Evolutionary conservation across 2,329 filamentous ascomycete species (phyloP).

Genomic region (Cladosporium sp.): DNA sequence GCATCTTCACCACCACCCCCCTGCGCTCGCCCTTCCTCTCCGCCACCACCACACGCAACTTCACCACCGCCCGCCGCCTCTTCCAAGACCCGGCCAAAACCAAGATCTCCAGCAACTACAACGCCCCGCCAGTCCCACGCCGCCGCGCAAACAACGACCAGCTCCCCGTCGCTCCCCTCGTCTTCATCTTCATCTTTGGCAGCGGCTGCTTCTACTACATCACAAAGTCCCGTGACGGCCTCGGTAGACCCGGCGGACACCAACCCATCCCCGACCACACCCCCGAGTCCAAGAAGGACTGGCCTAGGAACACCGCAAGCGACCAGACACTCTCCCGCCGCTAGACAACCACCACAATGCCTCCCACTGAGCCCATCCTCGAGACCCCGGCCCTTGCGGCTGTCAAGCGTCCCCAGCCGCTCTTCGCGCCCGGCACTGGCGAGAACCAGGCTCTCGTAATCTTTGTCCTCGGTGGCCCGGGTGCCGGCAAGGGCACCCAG

Average conservation of each 20-base stretch:
- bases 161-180: conserved; percentile 50
- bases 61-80: conserved; percentile 17
- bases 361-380: conserved; percentile 25
- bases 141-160: conserved; percentile 29
- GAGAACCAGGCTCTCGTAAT: conserved; percentile 77
- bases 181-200: conserved; percentile 51
- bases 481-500: conserved; percentile 95
- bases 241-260: conserved; percentile 32
- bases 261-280: conserved; percentile 34
- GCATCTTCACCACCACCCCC: conserved; percentile 9
- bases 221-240: conserved; percentile 47
- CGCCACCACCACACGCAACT: conserved; percentile 3
- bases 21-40: conserved; percentile 3
- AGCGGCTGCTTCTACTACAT: conserved; percentile 51
- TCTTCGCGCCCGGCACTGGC: conserved; percentile 63
- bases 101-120: conserved; percentile 21
- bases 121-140: conserved; percentile 17
- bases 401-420: conserved; percentile 62
- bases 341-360: conserved; percentile 34
- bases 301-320: conserved; percentile 29
- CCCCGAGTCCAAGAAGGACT: conserved; percentile 33
- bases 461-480: conserved; percentile 94
- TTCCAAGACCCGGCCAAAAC: conserved; percentile 17
- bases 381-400: conserved; percentile 45
- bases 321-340: conserved; percentile 22